Conservation (phyloP, 176 grass and related monocot species). For the Carex littledalei region DNA sequence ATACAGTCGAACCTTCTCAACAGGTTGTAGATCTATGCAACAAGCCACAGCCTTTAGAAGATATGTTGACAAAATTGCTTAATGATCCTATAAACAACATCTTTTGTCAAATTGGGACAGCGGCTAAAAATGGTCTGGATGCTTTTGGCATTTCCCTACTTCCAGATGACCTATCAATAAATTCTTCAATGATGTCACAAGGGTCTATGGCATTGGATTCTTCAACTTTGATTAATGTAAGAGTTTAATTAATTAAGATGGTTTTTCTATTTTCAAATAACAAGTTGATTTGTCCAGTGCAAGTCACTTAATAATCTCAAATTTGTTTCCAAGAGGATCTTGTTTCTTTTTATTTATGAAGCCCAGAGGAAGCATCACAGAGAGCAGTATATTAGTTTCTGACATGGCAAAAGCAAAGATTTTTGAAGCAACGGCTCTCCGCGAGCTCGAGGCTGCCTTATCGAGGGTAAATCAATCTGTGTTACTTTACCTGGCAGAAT, state of each 20-base stretch:
- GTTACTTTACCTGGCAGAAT: background rate
- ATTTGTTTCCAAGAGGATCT: background rate
- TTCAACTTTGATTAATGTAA: background rate
- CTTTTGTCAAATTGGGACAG: too few species aligned
- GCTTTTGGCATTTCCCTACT: background rate
- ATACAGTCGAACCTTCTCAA: conserved; percentile 12
- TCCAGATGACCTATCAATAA: conserved; percentile 7
- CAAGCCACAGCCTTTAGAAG: too few species aligned
- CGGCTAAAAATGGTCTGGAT: conserved; percentile 11
- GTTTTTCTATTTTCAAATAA: background rate
- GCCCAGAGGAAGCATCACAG: conserved; percentile 5
- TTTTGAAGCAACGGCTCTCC: conserved; percentile 38
- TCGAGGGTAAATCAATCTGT: conserved; percentile 37
- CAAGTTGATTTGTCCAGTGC: background rate
- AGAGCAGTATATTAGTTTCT: background rate
- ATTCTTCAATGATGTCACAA: conserved; percentile 26
- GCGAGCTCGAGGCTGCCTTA: conserved; percentile 48
- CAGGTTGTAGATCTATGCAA: background rate
- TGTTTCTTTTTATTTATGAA: conserved; percentile 26
- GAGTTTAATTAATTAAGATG: background rate
- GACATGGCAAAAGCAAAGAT: background rate
- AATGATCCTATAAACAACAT: too few species aligned
- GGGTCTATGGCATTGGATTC: background rate
- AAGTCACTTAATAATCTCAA: background rate
- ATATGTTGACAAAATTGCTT: too few species aligned